Percentiles rank a stretch among this genome's conserved stretches.
These are phyloP conservation scores for Sarcodon aspratus DNA, from an alignment of 768 basidiomycete species.

Conservation along the genomic window DNA sequence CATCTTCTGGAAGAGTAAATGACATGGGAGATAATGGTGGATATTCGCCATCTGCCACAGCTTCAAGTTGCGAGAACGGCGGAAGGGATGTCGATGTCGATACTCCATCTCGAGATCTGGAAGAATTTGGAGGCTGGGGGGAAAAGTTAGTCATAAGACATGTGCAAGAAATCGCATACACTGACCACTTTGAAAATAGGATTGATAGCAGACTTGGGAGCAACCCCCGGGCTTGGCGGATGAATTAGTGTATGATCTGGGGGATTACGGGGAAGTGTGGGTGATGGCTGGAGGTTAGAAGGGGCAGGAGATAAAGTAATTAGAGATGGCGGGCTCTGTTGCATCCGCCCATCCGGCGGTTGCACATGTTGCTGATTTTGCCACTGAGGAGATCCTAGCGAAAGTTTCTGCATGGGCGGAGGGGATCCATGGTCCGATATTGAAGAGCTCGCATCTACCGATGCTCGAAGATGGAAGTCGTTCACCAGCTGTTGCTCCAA, in stretches of 20 bases:
- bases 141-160: neutral
- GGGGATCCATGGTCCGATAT: slow-evolving; percentile 62
- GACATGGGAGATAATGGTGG: slow-evolving; percentile 70
- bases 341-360: slow-evolving; percentile 8
- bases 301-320: slow-evolving; percentile 11
- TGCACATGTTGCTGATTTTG: slow-evolving; percentile 12
- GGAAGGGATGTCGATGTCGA: slow-evolving; percentile 44
- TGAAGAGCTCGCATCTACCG: slow-evolving; percentile 42
- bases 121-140: slow-evolving; percentile 11
- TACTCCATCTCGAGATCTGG: slow-evolving; percentile 11
- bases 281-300: slow-evolving; percentile 10
- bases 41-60: slow-evolving; percentile 69
- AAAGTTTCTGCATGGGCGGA: slow-evolving; percentile 64
- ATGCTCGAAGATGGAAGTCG: slow-evolving; percentile 64
- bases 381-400: slow-evolving; percentile 50
- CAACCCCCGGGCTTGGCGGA: slow-evolving; percentile 49
- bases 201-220: slow-evolving; percentile 63
- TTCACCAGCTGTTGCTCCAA: slow-evolving; percentile 64
- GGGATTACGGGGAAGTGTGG: slow-evolving; percentile 25
- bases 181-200: slow-evolving; percentile 89
- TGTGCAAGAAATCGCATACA: slow-evolving; percentile 9
- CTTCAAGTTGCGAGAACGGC: slow-evolving; percentile 74
- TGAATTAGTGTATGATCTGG: slow-evolving; percentile 40
- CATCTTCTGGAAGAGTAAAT: slow-evolving; percentile 43
- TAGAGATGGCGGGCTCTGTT: slow-evolving; percentile 8